Conservation (phyloP, 2,329 filamentous ascomycete species). For the Alternaria atra region DNA sequence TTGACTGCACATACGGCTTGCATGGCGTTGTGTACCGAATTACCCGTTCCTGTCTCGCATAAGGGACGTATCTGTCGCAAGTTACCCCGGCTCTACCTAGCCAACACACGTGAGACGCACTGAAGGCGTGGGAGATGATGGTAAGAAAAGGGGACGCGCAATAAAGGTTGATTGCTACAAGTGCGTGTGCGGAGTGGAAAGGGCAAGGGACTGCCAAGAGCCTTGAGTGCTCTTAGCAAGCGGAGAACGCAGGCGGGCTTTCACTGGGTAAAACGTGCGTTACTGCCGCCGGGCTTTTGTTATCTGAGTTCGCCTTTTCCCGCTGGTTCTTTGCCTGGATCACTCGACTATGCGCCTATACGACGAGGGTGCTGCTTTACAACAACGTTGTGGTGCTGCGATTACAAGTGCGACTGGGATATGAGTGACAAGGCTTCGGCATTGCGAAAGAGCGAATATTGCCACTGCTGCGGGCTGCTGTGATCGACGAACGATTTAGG, state of each 20-base stretch:
- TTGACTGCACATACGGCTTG: not conserved
- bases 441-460: constrained; percentile 1
- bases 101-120: constrained; percentile 3
- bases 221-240: constrained; percentile 19
- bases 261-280: constrained; percentile 12
- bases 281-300: not conserved
- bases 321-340: not conserved
- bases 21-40: not conserved
- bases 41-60: constrained; percentile 3
- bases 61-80: not conserved
- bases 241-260: constrained; percentile 9
- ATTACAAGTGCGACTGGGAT: not conserved
- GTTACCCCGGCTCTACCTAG: constrained; percentile 1
- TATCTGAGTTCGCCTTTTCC: not conserved
- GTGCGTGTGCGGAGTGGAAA: constrained; percentile 9
- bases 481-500: not conserved
- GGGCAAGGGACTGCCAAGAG: constrained; percentile 13
- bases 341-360: constrained; percentile 1
- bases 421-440: not conserved
- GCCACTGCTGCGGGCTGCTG: not conserved
- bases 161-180: not conserved
- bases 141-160: constrained; percentile 5
- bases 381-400: constrained; percentile 1
- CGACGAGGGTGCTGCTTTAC: constrained; percentile 4
- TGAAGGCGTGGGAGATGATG: constrained; percentile 1